phyloP scores from a whole-genome alignment of 495 filamentous ascomycete species.

The Lepidopterella palustris region DNA sequence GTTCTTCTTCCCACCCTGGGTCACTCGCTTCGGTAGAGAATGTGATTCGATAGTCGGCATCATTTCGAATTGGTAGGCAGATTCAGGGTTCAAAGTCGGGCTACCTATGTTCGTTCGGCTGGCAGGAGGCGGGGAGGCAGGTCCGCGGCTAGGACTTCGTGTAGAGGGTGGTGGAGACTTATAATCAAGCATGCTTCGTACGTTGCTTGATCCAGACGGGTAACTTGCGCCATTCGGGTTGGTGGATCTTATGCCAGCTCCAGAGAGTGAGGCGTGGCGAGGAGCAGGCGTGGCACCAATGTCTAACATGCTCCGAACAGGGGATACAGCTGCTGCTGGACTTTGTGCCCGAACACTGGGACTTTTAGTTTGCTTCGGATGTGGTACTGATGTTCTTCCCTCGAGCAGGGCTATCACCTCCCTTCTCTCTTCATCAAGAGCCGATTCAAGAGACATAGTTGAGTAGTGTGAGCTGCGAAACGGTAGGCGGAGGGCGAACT shows the following conservation, averaged over 20 bases:
- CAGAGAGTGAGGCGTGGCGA: constrained; percentile 42
- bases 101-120: constrained; percentile 8
- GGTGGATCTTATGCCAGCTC: constrained; percentile 20
- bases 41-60: constrained; percentile 30
- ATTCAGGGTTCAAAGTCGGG: constrained; percentile 24
- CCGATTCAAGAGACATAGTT: constrained; percentile 58
- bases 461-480: background rate
- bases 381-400: constrained; percentile 20
- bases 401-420: constrained; percentile 63
- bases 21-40: constrained; percentile 32
- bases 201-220: constrained; percentile 8
- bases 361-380: constrained; percentile 12
- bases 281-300: constrained; percentile 38
- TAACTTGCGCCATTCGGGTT: background rate
- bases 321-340: constrained; percentile 45
- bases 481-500: too few relatives aligned
- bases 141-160: background rate
- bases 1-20: constrained; percentile 33
- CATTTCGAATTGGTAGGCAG: constrained; percentile 34
- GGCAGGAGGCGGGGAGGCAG: background rate
- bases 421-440: constrained; percentile 64
- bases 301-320: constrained; percentile 57
- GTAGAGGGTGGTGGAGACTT: constrained; percentile 17
- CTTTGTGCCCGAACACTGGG: constrained; percentile 37
- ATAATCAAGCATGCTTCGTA: constrained; percentile 26